Conservation (phyloP, 2,329 filamentous ascomycete species). For the Stemphylium beticola region DNA sequence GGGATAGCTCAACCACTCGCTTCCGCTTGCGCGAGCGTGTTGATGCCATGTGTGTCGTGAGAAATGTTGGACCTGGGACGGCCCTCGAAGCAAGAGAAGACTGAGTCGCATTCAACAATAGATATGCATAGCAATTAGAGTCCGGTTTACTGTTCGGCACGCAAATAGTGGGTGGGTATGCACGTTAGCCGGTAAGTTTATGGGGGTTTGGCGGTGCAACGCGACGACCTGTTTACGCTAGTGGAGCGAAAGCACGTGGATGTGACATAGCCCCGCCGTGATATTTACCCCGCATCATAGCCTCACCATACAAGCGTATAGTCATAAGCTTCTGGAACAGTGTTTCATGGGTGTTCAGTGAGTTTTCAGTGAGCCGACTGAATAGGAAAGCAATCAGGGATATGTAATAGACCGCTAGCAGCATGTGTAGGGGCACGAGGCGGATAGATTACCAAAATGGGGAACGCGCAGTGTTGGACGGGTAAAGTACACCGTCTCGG, state of each 20-base stretch:
- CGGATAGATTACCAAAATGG: conserved; percentile 8
- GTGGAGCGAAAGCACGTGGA: conserved; percentile 9
- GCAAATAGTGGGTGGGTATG: not conserved
- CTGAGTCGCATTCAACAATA: no score
- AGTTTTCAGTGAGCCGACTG: no score
- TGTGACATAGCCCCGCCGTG: not conserved
- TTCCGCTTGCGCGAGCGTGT: conserved; percentile 8
- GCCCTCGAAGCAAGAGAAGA: no score
- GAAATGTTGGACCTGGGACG: not conserved
- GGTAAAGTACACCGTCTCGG: not conserved
- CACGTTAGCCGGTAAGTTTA: not conserved
- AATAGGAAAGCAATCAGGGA: not conserved
- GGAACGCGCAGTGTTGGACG: not conserved
- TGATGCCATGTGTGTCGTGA: not conserved
- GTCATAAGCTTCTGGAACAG: not conserved
- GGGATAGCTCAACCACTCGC: conserved; percentile 1
- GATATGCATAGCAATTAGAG: no score
- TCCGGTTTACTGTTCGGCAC: not conserved
- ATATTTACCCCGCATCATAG: not conserved
- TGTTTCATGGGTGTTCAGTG: no score
- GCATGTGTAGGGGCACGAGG: not conserved
- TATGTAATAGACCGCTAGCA: not conserved
- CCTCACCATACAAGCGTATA: not conserved
- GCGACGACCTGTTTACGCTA: not conserved
- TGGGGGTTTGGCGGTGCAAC: not conserved